phyloP scores from a whole-genome alignment of 108 stramenopile genomes.

The Cyclotella cryptica region DNA sequence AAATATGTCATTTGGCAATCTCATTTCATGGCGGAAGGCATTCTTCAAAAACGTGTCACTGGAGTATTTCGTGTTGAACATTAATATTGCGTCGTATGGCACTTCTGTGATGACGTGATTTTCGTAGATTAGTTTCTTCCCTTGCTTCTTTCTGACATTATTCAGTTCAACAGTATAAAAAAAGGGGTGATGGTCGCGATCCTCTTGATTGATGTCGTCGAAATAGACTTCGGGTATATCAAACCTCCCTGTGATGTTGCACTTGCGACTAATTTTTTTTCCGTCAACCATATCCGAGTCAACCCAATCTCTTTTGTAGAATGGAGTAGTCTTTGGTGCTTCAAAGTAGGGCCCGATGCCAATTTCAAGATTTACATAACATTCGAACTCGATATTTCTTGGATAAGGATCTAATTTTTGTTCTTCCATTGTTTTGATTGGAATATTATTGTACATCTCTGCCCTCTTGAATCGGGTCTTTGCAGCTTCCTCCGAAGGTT shows the following conservation, averaged over 20 bases:
- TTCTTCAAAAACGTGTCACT: no score
- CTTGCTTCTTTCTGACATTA: not conserved
- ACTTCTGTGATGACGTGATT: not conserved
- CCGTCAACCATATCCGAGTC: conserved; percentile 4
- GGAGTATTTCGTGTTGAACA: no score
- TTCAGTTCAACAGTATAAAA: conserved; percentile 22
- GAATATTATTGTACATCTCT: conserved; percentile 20
- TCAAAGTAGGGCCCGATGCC: not conserved
- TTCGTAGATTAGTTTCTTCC: not conserved
- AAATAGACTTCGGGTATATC: conserved; percentile 14
- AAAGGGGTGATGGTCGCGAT: conserved; percentile 1
- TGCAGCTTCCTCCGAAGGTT: not conserved
- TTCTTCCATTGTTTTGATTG: conserved; percentile 37
- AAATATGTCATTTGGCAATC: no score
- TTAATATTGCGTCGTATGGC: not conserved
- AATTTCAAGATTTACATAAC: conserved; percentile 25
- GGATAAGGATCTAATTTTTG: conserved; percentile 46
- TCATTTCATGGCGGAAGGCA: no score
- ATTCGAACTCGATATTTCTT: conserved; percentile 10
- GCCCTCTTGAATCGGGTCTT: conserved; percentile 12
- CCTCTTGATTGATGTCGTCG: not conserved
- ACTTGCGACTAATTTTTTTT: conserved; percentile 1
- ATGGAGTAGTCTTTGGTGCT: conserved; percentile 11
- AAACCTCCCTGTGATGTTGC: conserved; percentile 24
- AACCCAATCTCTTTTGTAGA: conserved; percentile 12